Base-by-base conservation (phyloP, 1,284 basidiomycete species). In the Phlebopus sp. region DNA sequence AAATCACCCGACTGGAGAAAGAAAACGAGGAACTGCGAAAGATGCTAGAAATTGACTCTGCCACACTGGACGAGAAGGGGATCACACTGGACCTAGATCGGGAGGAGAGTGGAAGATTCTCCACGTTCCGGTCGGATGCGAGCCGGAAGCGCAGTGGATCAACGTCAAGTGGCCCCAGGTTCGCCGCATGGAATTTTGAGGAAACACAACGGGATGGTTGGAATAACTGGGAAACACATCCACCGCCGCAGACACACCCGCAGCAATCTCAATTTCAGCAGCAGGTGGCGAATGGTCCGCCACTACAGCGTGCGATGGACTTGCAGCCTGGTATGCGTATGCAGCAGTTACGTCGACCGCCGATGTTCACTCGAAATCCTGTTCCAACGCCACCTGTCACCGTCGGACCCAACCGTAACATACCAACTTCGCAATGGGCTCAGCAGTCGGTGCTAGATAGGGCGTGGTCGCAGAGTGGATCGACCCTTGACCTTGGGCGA, bases 21-120 rank as follows among this genome's bases (percentile, higher is more conserved):
- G 94, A 96, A 70, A 97, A 97, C 61, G 77, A 80, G 37, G 74
- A 82, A 48, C 72, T 97, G 43, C 75, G 94, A 47, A 76, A 77
- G 59, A 67, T 86, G 65, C 70, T 96, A 31, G 82, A 79, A 9
- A 90, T 95, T 55, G 84, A 89, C 66, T 62, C 70, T 37, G 73
- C 67, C 15, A 75, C 70, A 31, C 72, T 85, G 44, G 63, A 68
- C 6, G 73, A 72, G 43, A 72, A 71, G 44, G 84, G 82, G 1
- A 62, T 82, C 25, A 68, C 64, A 0, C 49, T 79, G 27, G 78
- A 80, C 48, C 49, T 72, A 32, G 70, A 76, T 23, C 59, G 57
- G 64, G 69, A 59, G 65, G 69, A 55, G 62, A 48, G 55, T 17
- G 55, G 43, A 23, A 42, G 51, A n/a, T 54, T 43, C 19, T 56